These are phyloP conservation scores for Citrus reticulata DNA, from an alignment of 345 rosid species.

Conservation along the genomic window DNA sequence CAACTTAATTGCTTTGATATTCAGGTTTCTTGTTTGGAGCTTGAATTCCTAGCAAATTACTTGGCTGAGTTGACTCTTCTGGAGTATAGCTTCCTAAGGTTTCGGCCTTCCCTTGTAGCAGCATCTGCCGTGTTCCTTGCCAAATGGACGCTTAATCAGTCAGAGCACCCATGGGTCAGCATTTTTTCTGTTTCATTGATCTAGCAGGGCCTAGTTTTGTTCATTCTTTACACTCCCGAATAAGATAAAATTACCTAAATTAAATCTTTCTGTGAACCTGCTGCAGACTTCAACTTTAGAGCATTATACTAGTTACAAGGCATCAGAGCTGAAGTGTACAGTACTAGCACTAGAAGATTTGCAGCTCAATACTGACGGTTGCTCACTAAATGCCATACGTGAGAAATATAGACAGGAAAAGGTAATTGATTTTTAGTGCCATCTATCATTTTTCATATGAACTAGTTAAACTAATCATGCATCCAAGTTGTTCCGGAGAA, in stretches of 20 bases:
- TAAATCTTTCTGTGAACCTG: neutral
- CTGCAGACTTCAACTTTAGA: conserved; percentile 82
- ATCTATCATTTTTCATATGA: too few relatives aligned
- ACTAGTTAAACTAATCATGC: neutral
- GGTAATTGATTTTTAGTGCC: conserved; percentile 35
- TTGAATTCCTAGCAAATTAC: conserved; percentile 84
- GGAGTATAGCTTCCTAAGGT: conserved; percentile 69
- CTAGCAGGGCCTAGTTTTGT: neutral
- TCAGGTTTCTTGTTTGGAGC: conserved; percentile 57
- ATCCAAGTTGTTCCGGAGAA: neutral
- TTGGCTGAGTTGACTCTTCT: conserved; percentile 80
- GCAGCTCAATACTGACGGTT: conserved; percentile 62
- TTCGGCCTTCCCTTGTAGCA: conserved; percentile 73
- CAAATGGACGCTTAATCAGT: conserved; percentile 77
- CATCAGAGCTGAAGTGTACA: conserved; percentile 51
- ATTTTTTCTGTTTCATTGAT: neutral
- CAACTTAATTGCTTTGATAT: neutral
- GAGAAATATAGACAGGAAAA: conserved; percentile 72
- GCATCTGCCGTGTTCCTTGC: conserved; percentile 95
- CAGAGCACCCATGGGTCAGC: conserved; percentile 92
- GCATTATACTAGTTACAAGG: conserved; percentile 71
- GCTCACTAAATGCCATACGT: conserved; percentile 61
- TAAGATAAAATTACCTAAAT: conserved; percentile 6
- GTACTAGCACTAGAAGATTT: conserved; percentile 78
- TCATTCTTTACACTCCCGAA: neutral